Evolutionary conservation across 176 grass and related monocot species (phyloP).

Genomic region (Neostapfia colusana): DNA sequence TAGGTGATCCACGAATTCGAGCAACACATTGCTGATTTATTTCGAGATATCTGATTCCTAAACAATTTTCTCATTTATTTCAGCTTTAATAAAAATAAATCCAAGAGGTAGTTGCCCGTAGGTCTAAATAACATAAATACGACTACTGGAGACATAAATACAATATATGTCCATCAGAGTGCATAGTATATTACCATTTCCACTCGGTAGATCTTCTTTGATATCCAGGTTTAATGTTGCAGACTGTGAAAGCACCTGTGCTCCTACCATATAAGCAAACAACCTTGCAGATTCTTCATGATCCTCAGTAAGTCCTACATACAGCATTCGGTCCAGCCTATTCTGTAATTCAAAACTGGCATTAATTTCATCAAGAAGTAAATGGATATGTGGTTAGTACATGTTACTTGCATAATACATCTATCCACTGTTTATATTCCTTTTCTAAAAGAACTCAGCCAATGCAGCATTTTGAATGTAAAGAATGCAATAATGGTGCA

Average conservation of each 20-base stretch:
- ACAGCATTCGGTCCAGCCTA: conserved; percentile 88
- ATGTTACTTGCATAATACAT: background rate
- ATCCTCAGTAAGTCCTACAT: conserved; percentile 86
- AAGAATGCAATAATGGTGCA: conserved; percentile 4
- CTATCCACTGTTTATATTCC: background rate
- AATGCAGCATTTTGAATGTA: conserved; percentile 23
- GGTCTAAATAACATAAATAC: background rate
- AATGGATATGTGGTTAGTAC: conserved; percentile 16
- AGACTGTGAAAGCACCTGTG: conserved; percentile 88
- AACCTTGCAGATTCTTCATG: conserved; percentile 90
- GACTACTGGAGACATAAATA: background rate
- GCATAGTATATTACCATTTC: conserved; percentile 47
- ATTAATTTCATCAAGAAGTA: conserved; percentile 28
- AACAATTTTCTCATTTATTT: background rate
- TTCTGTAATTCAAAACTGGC: conserved; percentile 54
- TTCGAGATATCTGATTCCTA: no score
- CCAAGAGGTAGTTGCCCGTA: background rate
- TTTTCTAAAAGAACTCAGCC: background rate
- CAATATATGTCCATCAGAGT: background rate
- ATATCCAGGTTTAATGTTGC: conserved; percentile 58
- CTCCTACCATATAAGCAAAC: conserved; percentile 95
- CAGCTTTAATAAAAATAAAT: conserved; percentile 19
- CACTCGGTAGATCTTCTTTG: conserved; percentile 37
- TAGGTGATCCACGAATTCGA: background rate
- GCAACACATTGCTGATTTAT: background rate